Evolutionary conservation across 75 land plant genomes (phyloP).

Genomic region (Pinus tabuliformis): DNA sequence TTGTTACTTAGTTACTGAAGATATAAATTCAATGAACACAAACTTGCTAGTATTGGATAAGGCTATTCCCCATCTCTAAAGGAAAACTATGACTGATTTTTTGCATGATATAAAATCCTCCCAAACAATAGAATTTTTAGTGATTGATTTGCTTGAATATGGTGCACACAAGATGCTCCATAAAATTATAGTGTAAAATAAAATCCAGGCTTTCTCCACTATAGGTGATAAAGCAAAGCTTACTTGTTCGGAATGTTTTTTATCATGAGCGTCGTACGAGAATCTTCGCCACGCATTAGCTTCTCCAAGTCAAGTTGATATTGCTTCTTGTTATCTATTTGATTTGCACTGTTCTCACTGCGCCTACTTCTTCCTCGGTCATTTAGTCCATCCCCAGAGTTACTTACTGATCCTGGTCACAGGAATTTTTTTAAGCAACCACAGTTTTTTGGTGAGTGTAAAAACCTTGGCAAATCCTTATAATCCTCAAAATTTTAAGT

Average conservation of each 20-base stretch:
- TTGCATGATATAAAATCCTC: not conserved
- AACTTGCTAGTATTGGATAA: no score
- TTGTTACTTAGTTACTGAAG: no score
- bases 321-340: conserved; percentile 83
- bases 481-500: no score
- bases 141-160: not conserved
- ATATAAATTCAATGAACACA: no score
- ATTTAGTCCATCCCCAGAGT: conserved; percentile 27
- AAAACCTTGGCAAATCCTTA: no score
- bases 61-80: no score
- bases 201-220: not conserved
- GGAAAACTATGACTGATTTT: no score
- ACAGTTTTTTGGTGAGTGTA: no score
- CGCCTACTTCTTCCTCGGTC: conserved; percentile 68
- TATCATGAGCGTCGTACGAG: conserved; percentile 95
- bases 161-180: not conserved
- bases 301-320: conserved; percentile 93
- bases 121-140: not conserved
- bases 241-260: conserved; percentile 99
- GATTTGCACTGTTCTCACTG: conserved; percentile 57
- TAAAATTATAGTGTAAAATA: not conserved
- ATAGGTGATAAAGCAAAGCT: conserved; percentile 11
- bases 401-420: conserved; percentile 32
- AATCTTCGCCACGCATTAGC: conserved; percentile 85
- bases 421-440: not conserved